Evolutionary conservation across 768 basidiomycete species (phyloP), one percentile per base, ranked within the genome.

Genomic region (Tricholomella constricta): DNA sequence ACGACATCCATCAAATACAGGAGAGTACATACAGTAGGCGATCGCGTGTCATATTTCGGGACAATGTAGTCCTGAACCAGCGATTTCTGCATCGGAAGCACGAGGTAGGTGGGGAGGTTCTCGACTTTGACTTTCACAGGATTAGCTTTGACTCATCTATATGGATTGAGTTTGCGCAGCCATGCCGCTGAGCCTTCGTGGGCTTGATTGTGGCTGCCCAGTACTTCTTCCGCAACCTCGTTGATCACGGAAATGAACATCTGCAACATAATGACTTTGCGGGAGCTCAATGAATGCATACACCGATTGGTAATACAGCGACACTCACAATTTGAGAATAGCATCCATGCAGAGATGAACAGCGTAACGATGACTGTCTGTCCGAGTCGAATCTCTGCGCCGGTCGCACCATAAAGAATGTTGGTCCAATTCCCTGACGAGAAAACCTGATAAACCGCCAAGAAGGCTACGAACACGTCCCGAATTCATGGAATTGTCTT

Each of bases 211-310:
- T 83, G 78, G 36, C 78, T 78, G 14, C 82, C 73, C 80, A 84
- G 65, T 85, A 88, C 80, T 65, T 95, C 92, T 63, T 98, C 96
- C 0, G 93, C 93, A 5, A 97, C 84, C 76, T 95, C 94, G 63
- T 94, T 91, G 77, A 97, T 94, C 40, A 96, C 94, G 27, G 96
- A 95, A 62, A 98, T 91, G 74, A 98, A 97, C 86, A 98, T 89
- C 65, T 96, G 94, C 44, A 96, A 68, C 8, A 96, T 78, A 61
- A 96, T 91, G 76, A 93, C 94, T 95, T 48, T 6, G 25, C 17
- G 8, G 40, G 37, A n/a, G 43, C 43, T 52, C 23, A 61, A 43
- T n/a, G 31, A 23, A 25, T 27, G 29, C 6, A 6, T 2, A 19
- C 38, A 14, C 4, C 3, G 14, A 47, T 5, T 53, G 36, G 7